Evolutionary conservation across 305 asterid genomes (phyloP), one percentile per base, ranked within the genome.

Genomic region (Plantago rigida): DNA sequence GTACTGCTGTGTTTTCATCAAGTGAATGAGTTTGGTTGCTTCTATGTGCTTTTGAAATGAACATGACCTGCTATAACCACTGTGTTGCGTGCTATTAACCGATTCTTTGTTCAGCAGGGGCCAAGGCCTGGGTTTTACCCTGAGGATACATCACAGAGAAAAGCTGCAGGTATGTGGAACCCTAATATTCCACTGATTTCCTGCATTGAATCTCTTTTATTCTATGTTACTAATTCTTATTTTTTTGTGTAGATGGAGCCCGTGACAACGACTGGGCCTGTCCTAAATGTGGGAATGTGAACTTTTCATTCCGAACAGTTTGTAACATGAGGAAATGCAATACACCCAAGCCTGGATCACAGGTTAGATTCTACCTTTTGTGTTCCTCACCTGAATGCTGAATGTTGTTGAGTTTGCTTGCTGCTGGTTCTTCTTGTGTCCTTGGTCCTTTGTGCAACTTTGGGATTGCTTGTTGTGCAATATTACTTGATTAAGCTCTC

Each of bases 281-380:
- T 73, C 97, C 97, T 29, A 83, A 89, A 71, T 89, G 97, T 73
- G 94, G 94, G 36, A 87, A 87, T 59, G 85, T 87, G 67, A 85
- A 85, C 67, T 87, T 83, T 67, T 83, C 94, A 26, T 87, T 85
- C 60, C 82, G 94, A 75, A 77, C 78, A 4, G 85, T 83, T 54
- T 87, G 96, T 75, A 87, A 87, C 82, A 85, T 87, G 96, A 85
- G 96, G 80, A 87, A 85, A 70, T 85, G 96, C 84, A 80, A 83
- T 67, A 87, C 96, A 3, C 89, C 96, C n/a, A 87, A 87, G 80
- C 94, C 96, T 68, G 92, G 87, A 67, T 71, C 87, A 54, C 96
- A 87, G 88, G 94, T 87, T 70, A 64, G 71, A 14, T 44, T 60
- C 61, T 46, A 14, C 13, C 12, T 13, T n/a, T 64, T 31, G 17